Evolutionary conservation across 2,329 filamentous ascomycete genomes (phyloP), one percentile per base, ranked within the genome.

Genomic region (Botryosphaeria agaves): DNA sequence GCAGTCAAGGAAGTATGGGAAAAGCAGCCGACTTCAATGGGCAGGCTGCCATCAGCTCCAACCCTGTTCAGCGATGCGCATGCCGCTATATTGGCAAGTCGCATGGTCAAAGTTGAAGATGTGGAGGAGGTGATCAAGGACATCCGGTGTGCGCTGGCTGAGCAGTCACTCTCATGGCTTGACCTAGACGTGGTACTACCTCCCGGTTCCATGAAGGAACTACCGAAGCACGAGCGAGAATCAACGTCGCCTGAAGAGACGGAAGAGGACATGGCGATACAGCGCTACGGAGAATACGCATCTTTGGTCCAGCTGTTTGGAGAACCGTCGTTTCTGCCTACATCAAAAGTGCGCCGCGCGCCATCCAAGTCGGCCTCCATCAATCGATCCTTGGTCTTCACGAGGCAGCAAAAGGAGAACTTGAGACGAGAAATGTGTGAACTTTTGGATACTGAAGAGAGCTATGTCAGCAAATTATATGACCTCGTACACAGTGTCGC

Each of bases 161-260:
- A 85, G 21, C 82, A 91, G 48, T 76, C 77, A 40, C 60, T 91
- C 33, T 83, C 74, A 42, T 87, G 87, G 63, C 61, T 91, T 36
- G 89, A 95, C 46, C 52, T 94, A 30, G 87, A 95, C 47, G 62
- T 95, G 17, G 72, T 94, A 15, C 60, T 95, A 16, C 87, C 87
- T 0, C 66, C 76, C 0, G 81, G 79, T 11, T 68, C 77, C 11
- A 80, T 92, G 36, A 42, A 49, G 29, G 45, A 49, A 20, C 44
- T 49, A 35, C 33, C 47, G 12, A 46, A 50, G 14, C 37, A 34
- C 14, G 18, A 39, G 29, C 47, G 61, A 28, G 61, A 70, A n/a
- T 70, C 74, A 1, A 57, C 73, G 9, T 63, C 70, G 35, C 55
- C 65, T 14, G 64, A 69, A 32, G 69, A 75, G 36, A 52, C 69